These are phyloP conservation scores for Floccularia luteovirens DNA, from an alignment of 768 basidiomycete species.

Conservation along the genomic window DNA sequence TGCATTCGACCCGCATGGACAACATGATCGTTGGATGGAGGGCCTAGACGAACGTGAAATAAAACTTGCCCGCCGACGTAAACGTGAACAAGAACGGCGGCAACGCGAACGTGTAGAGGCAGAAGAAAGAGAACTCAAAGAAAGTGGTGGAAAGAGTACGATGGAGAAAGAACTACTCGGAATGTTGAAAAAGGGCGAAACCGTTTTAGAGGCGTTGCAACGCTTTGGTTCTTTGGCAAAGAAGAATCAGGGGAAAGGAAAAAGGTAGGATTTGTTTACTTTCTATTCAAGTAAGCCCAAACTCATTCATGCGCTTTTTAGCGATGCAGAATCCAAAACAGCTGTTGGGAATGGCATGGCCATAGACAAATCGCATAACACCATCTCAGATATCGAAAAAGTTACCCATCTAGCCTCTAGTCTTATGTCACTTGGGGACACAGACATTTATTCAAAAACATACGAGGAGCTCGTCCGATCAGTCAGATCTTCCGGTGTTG, in stretches of 20 bases:
- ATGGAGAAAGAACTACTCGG: constrained; percentile 63
- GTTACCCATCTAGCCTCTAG: constrained; percentile 86
- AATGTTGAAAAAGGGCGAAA: constrained; percentile 84
- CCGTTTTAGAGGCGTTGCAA: constrained; percentile 83
- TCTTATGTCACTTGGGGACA: constrained; percentile 80
- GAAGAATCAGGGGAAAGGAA: constrained; percentile 29
- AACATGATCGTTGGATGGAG: constrained; percentile 97
- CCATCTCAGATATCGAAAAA: constrained; percentile 56
- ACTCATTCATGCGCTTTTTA: not conserved
- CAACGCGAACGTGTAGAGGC: constrained; percentile 63
- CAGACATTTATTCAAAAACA: constrained; percentile 79
- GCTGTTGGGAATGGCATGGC: constrained; percentile 33
- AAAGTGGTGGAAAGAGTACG: constrained; percentile 56
- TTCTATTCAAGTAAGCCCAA: not conserved
- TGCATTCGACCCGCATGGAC: constrained; percentile 81
- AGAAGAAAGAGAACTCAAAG: constrained; percentile 67
- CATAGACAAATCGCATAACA: constrained; percentile 35
- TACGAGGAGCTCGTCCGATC: constrained; percentile 80
- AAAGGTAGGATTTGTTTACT: constrained; percentile 18
- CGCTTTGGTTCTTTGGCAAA: constrained; percentile 70
- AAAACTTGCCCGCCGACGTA: constrained; percentile 68
- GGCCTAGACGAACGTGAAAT: constrained; percentile 80
- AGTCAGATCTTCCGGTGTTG: constrained; percentile 64
- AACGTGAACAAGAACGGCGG: constrained; percentile 66
- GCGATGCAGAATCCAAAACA: constrained; percentile 17